Evolutionary conservation across 2,329 filamentous ascomycete species (phyloP), one percentile per base, ranked within the genome.

Genomic region (Fusarium guadeloupense): DNA sequence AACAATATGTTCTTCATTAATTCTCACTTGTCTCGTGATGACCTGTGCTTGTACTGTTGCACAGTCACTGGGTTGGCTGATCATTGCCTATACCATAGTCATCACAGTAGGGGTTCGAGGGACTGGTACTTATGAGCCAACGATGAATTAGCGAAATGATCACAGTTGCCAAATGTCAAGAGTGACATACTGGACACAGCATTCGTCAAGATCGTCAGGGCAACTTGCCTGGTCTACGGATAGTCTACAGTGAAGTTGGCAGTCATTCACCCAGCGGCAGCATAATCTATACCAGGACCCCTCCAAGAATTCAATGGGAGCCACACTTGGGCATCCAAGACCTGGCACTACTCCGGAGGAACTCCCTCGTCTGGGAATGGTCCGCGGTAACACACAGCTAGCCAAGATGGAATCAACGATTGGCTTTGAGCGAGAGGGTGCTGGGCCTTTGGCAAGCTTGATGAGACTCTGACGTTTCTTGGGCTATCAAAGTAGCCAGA

Each of bases 301-400:
- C 13, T 47, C 46, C 21, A 25, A 40, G 14, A 37, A 14, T 33
- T 38, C 40, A 33, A 21, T 23, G 38, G 40, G 50, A 48, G 42
- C 47, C 50, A 55, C 51, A 51, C 28, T 68, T 59, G 48, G 62
- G 65, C 55, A 59, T 44, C 47, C 26, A 34, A 31, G 23, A 38
- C 40, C 42, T 17, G 43, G 34, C 10, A 42, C 33, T 43, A 21
- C 43, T 17, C 39, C 12, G 9, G 31, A n/a, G 31, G 19, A 31
- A 6, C 25, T 31, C 21, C 28, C 25, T 34, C 34, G 16, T 37
- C 10, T 19, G 4, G 28, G 30, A 21, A 41, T 13, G 10, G 25
- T 38, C 26, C 48, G 43, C 42, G 25, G 33, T 33, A 28, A 45
- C 19, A 55, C 50, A 19, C 19, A 19, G 14, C 23, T 14, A 39